Evolutionary conservation across 805 yeast genomes (phyloP).

Genomic region (Yamadazyma paraphyllophila): DNA sequence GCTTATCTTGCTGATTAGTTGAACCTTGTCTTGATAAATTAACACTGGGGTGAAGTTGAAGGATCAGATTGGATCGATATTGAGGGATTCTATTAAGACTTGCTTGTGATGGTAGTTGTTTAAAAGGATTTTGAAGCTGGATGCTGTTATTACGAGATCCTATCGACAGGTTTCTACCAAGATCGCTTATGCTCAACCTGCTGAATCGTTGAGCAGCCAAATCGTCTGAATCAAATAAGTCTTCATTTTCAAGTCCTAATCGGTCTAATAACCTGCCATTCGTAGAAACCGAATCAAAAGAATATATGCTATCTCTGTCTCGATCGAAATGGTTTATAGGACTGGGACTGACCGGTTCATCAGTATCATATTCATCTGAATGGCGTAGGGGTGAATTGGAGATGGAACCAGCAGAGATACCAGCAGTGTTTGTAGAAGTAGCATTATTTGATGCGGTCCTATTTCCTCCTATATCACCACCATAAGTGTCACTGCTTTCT

Average conservation of each 20-base stretch:
- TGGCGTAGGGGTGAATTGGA: not conserved
- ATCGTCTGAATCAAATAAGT: conserved; percentile 17
- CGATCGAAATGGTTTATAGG: not conserved
- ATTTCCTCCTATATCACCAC: not conserved
- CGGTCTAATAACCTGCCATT: conserved; percentile 42
- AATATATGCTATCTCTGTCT: conserved; percentile 39
- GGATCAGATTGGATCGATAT: conserved; percentile 4
- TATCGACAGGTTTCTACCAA: not conserved
- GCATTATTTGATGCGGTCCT: not conserved
- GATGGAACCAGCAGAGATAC: not conserved
- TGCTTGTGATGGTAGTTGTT: conserved; percentile 1
- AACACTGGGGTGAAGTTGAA: conserved; percentile 1
- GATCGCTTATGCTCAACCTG: conserved; percentile 7
- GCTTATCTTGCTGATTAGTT: conserved; percentile 1
- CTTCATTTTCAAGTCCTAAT: conserved; percentile 28
- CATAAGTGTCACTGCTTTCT: too few relatives aligned
- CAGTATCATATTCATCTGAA: not conserved
- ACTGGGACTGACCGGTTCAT: not conserved
- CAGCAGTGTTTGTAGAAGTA: not conserved
- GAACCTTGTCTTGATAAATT: conserved; percentile 1
- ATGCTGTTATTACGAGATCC: not conserved
- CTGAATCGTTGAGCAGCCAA: conserved; percentile 6
- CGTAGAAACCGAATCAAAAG: conserved; percentile 44
- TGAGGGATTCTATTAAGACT: conserved; percentile 3
- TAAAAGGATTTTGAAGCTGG: conserved; percentile 4